Evolutionary conservation across 352 stramenopile species (phyloP), one percentile per base, ranked within the genome.

Genomic region (Sclerospora graminicola): DNA sequence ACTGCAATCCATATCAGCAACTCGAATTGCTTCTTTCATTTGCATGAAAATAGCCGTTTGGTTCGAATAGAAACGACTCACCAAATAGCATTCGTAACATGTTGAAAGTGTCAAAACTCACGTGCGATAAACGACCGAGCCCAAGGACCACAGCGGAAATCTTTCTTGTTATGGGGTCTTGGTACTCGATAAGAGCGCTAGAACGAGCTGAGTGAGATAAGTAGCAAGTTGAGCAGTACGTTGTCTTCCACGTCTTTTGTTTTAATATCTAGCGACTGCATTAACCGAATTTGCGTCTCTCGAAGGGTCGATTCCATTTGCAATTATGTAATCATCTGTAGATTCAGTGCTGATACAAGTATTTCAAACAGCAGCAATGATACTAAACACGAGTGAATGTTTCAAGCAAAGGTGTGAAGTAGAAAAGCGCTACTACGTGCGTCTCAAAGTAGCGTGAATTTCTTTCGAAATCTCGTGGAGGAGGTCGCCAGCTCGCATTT

Each of bases 171-270:
- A 58, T 83, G 69, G 0, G 23, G 15, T 69, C 60, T 54, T 85
- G 65, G 45, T 81, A 89, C 32, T 79, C 65, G 21, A 88, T 70
- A 9, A 90, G 31, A 4, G 75, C 85, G 30, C 69, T 72, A 54
- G 31, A 89, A 84, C 19, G 79, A 88, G 52, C 89, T 82, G 31
- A 90, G 63, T 18, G 78, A 88, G 43, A 88, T 88, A 2, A 88
- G 51, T 46, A 90, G 88, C n/a, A 90, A 48, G 43, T 88, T 86
- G 11, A 90, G 57, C 5, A 75, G 75, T 0, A 87, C 67, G 35
- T 89, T 89, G 14, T 70, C 78, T 43, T 82, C 73, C 2, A 90
- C 59, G n/a, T 87, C 72, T 48, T 82, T 77, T 31, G 56, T 42
- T 14, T 60, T 77, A n/a, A 82, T 60, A 18, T 71, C 70, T 14